Conservation (phyloP, 805 yeast species). For the Tetrapisispora nanseiensis region DNA sequence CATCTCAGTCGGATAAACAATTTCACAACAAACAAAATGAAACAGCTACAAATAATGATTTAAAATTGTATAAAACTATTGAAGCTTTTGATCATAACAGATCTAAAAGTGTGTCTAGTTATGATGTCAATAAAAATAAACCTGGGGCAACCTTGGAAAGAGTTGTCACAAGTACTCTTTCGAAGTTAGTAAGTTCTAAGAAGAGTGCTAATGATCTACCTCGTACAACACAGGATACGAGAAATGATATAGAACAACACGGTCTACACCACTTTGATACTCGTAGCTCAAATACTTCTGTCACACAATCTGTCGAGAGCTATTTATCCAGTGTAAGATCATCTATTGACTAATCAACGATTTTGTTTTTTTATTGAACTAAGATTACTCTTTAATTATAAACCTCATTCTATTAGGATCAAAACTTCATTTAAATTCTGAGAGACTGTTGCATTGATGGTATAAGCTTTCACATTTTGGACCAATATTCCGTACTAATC, state of each 20-base stretch:
- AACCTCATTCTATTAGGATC: too few species aligned
- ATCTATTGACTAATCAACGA: not conserved
- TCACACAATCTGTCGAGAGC: not conserved
- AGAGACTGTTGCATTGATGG: too few species aligned
- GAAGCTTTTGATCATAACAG: slow-evolving; percentile 24
- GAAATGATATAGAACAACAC: slow-evolving; percentile 11
- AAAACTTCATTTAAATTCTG: too few species aligned
- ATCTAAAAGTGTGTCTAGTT: slow-evolving; percentile 19
- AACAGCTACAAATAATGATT: not conserved
- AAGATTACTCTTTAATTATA: too few species aligned
- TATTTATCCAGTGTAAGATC: not conserved
- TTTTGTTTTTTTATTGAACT: not conserved
- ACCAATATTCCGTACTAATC: too few species aligned
- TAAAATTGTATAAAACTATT: slow-evolving; percentile 9
- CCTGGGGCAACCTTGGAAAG: slow-evolving; percentile 29
- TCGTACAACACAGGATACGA: slow-evolving; percentile 20
- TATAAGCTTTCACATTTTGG: too few species aligned
- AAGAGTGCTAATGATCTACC: slow-evolving; percentile 7
- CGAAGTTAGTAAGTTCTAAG: slow-evolving; percentile 4
- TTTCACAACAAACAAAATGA: not conserved
- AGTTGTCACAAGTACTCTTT: slow-evolving; percentile 21
- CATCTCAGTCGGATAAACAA: not conserved
- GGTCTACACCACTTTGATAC: not conserved
- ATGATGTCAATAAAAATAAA: slow-evolving; percentile 28
- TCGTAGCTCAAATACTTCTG: not conserved